Evolutionary conservation across 768 basidiomycete species (phyloP).

Genomic region (Psilocybe cyanescens): DNA sequence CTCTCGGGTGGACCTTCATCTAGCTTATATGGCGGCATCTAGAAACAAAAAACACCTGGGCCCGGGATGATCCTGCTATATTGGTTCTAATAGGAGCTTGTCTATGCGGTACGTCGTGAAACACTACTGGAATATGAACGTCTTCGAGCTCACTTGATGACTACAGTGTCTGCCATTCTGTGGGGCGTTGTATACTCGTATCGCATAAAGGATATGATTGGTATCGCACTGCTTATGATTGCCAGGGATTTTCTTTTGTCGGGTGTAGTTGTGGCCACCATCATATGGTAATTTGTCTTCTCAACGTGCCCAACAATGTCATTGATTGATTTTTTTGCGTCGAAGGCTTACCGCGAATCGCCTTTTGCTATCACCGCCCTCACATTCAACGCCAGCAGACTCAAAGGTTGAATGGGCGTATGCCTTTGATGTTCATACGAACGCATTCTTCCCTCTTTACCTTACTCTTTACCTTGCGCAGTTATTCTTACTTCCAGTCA

Average conservation of each 20-base stretch:
- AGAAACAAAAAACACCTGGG: slow-evolving; percentile 99
- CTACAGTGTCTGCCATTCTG: slow-evolving; percentile 74
- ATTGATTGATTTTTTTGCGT: background rate
- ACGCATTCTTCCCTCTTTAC: slow-evolving; percentile 95
- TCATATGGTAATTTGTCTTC: slow-evolving; percentile 64
- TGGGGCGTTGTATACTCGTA: slow-evolving; percentile 89
- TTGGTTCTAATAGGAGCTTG: slow-evolving; percentile 83
- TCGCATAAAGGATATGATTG: slow-evolving; percentile 54
- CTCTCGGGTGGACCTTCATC: slow-evolving; percentile 1
- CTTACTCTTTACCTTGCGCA: slow-evolving; percentile 90
- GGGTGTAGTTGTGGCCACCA: slow-evolving; percentile 73
- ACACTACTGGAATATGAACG: background rate
- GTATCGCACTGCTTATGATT: slow-evolving; percentile 81
- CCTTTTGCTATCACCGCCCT: slow-evolving; percentile 69
- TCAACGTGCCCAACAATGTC: slow-evolving; percentile 1
- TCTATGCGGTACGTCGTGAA: slow-evolving; percentile 61
- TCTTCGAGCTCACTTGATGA: background rate
- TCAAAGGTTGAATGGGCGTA: slow-evolving; percentile 90
- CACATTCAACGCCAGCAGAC: slow-evolving; percentile 72
- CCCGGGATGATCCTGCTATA: slow-evolving; percentile 96
- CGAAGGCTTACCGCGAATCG: slow-evolving; percentile 72
- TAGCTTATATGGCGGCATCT: background rate
- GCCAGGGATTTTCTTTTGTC: slow-evolving; percentile 85
- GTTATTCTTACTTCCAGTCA: slow-evolving; percentile 81
- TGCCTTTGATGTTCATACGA: slow-evolving; percentile 96